Evolutionary conservation across 164 flowering plant genomes (phyloP).

Genomic region (Cinnamomum micranthum): DNA sequence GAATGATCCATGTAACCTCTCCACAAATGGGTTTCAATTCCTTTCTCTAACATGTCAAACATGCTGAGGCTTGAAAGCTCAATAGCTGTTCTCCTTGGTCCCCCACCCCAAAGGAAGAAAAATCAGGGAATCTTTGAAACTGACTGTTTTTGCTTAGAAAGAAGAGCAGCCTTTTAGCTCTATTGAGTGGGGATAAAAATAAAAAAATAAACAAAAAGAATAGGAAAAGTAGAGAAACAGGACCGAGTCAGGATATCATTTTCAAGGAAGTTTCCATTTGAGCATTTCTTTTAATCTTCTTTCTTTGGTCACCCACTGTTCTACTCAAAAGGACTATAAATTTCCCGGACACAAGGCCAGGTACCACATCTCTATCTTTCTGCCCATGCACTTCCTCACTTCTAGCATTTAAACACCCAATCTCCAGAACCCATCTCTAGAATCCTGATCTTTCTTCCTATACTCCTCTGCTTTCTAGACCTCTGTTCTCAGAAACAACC

Average conservation of each 20-base stretch:
- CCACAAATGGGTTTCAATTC: not conserved
- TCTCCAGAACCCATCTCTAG: not conserved
- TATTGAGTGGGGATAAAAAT: not conserved
- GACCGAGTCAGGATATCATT: not conserved
- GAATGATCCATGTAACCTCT: slow-evolving; percentile 3
- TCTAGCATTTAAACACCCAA: not conserved
- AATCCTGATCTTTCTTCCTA: not conserved
- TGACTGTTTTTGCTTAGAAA: not conserved
- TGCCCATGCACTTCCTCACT: not conserved
- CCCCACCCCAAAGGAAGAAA: not conserved
- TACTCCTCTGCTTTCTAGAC: not conserved
- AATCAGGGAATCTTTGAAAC: slow-evolving; percentile 3
- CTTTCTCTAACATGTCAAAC: not conserved
- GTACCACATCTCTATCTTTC: not conserved
- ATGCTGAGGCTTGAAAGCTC: not conserved
- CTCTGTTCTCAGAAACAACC: slow-evolving; percentile 7
- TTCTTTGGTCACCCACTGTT: not conserved
- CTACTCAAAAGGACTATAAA: not conserved
- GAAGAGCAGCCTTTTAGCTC: not conserved
- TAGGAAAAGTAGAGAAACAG: not conserved
- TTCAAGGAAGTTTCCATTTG: slow-evolving; percentile 5
- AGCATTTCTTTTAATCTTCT: not conserved
- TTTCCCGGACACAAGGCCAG: not conserved
- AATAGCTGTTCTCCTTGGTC: not conserved
- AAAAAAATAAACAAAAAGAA: not conserved